Evolutionary conservation across 2,329 filamentous ascomycete species (phyloP), one percentile per base, ranked within the genome.

Genomic region (Zymoseptoria tritici): DNA sequence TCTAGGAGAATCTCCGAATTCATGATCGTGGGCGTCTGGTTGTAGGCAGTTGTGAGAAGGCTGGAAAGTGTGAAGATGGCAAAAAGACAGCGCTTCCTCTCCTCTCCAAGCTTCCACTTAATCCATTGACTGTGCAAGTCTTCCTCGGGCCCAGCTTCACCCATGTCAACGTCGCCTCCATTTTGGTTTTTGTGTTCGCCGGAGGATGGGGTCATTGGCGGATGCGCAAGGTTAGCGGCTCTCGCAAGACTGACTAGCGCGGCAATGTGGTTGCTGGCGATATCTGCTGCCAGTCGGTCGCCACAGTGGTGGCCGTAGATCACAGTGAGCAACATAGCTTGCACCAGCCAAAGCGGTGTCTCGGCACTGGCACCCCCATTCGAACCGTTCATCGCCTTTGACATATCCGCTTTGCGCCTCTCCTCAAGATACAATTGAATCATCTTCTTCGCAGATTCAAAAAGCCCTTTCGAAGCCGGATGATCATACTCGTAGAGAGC

Each of bases 241-340:
- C 92, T 88, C 3, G 93, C 91, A 56, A 99, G 83, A 72, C 91
- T 96, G 57, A 97, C 91, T 50, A 99, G 79, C 20, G 92, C 90
- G 7, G 91, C 90, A 72, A 90, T 95, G 72, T 97, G 93, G 1
- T 90, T 96, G 64, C 88, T 92, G 1, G 93, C 93, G 69, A 96
- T 95, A 72, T 97, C 91, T 61, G 90, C 91, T 21, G 91, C 89
- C 57, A 86, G 87, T 77, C 95, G 93, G 73, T 97, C 93, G 46
- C 90, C 91, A 72, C 91, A 96, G 66, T 96, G 95, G 74, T 97
- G 90, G 13, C 93, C 93, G 72, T 96, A 97, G 16, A 97, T 89
- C 46, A 97, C 90, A 71, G 96, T 97, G 55, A 99, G 81, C 8
- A 97, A 80, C 93, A 97, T 97, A 0, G 93, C 91, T 75, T 97